These are phyloP conservation scores for Dactylella cylindrospora DNA, from an alignment of 2,329 filamentous ascomycete genomes.

Conservation along the genomic window DNA sequence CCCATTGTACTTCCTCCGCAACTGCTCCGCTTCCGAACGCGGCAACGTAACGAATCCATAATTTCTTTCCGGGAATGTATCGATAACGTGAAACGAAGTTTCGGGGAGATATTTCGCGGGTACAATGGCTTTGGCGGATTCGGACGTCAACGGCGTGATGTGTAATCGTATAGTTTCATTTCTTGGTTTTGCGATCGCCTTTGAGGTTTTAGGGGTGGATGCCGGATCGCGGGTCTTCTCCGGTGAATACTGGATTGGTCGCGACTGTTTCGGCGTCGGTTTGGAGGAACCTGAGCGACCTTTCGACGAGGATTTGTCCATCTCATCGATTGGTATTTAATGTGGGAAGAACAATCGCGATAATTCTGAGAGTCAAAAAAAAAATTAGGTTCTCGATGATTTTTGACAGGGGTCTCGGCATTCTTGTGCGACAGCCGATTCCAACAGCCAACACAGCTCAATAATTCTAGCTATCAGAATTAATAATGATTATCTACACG, in stretches of 20 bases:
- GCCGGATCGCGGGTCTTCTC: not conserved
- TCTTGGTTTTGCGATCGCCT: not conserved
- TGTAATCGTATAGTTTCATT: constrained; percentile 63
- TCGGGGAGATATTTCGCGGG: constrained; percentile 61
- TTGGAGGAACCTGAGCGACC: constrained; percentile 13
- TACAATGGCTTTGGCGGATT: constrained; percentile 71
- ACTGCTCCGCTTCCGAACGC: constrained; percentile 76
- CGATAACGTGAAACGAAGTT: constrained; percentile 81
- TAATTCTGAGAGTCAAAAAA: too few species aligned
- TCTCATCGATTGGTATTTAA: constrained; percentile 10
- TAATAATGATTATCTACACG: too few species aligned
- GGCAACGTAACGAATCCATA: constrained; percentile 92
- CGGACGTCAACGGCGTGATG: constrained; percentile 79
- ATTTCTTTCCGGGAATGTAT: constrained; percentile 83
- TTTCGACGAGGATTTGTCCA: constrained; percentile 32
- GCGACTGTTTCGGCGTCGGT: not conserved
- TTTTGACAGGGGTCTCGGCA: too few species aligned
- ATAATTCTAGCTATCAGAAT: too few species aligned
- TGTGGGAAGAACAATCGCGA: too few species aligned
- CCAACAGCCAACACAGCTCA: too few species aligned
- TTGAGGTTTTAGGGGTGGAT: constrained; percentile 6
- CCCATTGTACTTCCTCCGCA: constrained; percentile 88
- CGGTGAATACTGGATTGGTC: constrained; percentile 1
- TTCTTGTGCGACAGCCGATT: too few species aligned
- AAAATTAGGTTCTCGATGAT: too few species aligned